Conservation (phyloP, 768 basidiomycete species). For the Boletus subcaerulescens region DNA sequence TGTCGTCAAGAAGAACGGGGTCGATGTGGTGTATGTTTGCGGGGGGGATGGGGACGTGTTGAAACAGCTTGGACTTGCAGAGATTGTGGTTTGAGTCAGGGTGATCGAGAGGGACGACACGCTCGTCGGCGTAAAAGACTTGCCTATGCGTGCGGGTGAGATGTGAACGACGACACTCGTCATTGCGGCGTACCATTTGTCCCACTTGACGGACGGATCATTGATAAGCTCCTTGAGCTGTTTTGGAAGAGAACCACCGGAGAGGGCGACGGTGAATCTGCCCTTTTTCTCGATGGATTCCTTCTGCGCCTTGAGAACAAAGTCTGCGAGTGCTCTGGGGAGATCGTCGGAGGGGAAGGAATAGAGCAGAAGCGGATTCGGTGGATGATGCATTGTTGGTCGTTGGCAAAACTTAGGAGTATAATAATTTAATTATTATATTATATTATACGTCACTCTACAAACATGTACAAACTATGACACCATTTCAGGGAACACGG, state of each 20-base stretch:
- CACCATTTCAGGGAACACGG: slow-evolving; percentile 75
- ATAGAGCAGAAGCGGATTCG: slow-evolving; percentile 66
- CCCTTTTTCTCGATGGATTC: slow-evolving; percentile 88
- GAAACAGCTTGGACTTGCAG: slow-evolving; percentile 71
- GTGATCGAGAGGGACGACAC: slow-evolving; percentile 89
- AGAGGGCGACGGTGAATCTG: slow-evolving; percentile 89
- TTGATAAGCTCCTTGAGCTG: slow-evolving; percentile 70
- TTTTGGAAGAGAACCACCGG: slow-evolving; percentile 88
- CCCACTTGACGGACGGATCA: slow-evolving; percentile 76
- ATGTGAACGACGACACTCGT: not conserved
- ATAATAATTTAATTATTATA: too few relatives aligned
- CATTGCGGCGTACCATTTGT: slow-evolving; percentile 66
- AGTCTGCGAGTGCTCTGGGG: slow-evolving; percentile 66
- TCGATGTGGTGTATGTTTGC: slow-evolving; percentile 86
- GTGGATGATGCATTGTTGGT: slow-evolving; percentile 45
- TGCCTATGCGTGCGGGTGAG: slow-evolving; percentile 59
- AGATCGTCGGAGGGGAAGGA: slow-evolving; percentile 64
- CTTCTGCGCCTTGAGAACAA: slow-evolving; percentile 83
- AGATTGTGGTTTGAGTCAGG: slow-evolving; percentile 89
- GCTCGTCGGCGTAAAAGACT: slow-evolving; percentile 96
- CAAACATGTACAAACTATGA: slow-evolving; percentile 25
- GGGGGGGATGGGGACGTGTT: slow-evolving; percentile 74
- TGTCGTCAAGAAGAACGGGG: slow-evolving; percentile 56
- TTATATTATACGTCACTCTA: slow-evolving; percentile 16
- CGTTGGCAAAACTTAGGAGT: not conserved